Conservation (phyloP, 2,329 filamentous ascomycete genomes). For the Diplocarpon mali region DNA sequence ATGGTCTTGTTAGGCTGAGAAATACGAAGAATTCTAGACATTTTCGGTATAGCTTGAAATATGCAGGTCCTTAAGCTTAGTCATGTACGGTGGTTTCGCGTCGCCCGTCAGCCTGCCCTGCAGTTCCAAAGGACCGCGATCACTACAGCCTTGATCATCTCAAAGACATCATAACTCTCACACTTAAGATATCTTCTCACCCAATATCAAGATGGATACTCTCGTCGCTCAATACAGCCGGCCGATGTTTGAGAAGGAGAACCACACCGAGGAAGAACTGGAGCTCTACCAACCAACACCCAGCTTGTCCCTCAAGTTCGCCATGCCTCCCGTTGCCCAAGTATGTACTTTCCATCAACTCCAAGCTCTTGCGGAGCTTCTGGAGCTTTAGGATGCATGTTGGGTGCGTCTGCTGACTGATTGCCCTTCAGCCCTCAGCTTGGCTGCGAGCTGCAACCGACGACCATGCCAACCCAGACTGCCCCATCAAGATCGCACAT, state of each 20-base stretch:
- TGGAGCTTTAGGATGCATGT: slow-evolving; percentile 1
- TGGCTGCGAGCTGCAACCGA: slow-evolving; percentile 97
- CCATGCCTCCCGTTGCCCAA: slow-evolving; percentile 84
- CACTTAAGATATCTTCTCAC: slow-evolving; percentile 9
- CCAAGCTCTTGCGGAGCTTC: slow-evolving; percentile 7
- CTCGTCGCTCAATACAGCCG: slow-evolving; percentile 87
- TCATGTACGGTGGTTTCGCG: too few relatives aligned
- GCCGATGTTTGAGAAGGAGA: slow-evolving; percentile 61
- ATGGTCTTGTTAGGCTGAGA: too few relatives aligned
- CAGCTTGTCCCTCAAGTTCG: slow-evolving; percentile 82
- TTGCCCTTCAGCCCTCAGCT: slow-evolving; percentile 56
- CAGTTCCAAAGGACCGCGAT: background rate
- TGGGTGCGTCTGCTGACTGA: slow-evolving; percentile 11
- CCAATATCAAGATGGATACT: slow-evolving; percentile 59
- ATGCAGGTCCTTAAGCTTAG: too few relatives aligned
- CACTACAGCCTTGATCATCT: slow-evolving; percentile 18
- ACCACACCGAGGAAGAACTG: slow-evolving; percentile 60
- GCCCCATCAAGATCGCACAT: slow-evolving; percentile 98
- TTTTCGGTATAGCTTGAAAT: too few relatives aligned
- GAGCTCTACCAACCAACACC: slow-evolving; percentile 61
- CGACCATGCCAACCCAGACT: slow-evolving; percentile 91
- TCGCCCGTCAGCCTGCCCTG: background rate
- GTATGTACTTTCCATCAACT: slow-evolving; percentile 39
- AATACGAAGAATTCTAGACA: too few relatives aligned
- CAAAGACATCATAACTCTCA: slow-evolving; percentile 3